Conservation (phyloP, 2,329 filamentous ascomycete genomes). For the Pseudogymnoascus sp. region DNA sequence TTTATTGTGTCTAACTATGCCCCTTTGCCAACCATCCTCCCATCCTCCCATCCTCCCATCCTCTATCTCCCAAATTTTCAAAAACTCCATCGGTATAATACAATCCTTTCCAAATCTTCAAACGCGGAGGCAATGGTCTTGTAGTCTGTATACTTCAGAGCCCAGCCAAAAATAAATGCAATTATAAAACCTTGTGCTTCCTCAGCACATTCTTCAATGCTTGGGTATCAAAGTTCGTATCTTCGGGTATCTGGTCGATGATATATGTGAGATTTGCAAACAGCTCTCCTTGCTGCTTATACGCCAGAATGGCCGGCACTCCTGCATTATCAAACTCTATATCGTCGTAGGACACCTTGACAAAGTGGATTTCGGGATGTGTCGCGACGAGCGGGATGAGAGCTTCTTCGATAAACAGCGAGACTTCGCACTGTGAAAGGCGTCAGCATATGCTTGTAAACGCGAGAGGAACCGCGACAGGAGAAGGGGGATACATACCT, state of each 20-base stretch:
- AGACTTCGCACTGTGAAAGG: conserved; percentile 62
- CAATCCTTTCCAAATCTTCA: neutral
- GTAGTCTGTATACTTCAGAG: neutral
- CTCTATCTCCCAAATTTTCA: neutral
- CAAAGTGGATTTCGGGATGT: conserved; percentile 69
- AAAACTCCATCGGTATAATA: neutral
- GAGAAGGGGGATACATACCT: conserved; percentile 48
- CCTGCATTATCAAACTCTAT: conserved; percentile 89
- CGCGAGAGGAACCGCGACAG: neutral
- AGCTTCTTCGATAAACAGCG: conserved; percentile 69
- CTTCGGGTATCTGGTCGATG: conserved; percentile 74
- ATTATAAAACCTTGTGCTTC: conserved; percentile 45
- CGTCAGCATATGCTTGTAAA: conserved; percentile 19
- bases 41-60: neutral
- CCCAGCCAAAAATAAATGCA: neutral
- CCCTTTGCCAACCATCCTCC: neutral
- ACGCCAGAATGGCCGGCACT: conserved; percentile 82
- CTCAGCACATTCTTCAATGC: conserved; percentile 46
- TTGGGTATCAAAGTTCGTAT: conserved; percentile 50
- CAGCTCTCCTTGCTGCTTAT: conserved; percentile 79
- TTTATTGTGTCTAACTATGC: neutral
- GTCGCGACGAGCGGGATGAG: conserved; percentile 66
- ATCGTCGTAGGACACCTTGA: conserved; percentile 85
- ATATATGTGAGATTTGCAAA: conserved; percentile 86
- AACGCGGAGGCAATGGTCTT: neutral